phyloP scores from a whole-genome alignment of 371 early-diverging fungal species.

The Coemansia sp. region DNA sequence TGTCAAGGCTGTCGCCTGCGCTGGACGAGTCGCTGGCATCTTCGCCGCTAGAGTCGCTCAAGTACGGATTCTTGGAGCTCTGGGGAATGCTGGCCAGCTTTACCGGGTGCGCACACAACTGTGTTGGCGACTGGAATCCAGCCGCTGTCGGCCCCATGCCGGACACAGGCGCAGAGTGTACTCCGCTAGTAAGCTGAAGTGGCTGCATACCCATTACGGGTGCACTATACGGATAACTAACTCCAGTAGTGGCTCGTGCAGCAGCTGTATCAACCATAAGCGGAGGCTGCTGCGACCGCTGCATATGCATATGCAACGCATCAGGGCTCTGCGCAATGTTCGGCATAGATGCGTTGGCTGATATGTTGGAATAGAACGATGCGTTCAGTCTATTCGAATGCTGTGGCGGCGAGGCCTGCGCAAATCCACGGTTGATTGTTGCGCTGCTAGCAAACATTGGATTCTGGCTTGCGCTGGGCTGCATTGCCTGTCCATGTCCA shows the following conservation, averaged over 20 bases:
- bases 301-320: slow-evolving; percentile 7
- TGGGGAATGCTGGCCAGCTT: slow-evolving; percentile 28
- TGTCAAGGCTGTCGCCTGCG: slow-evolving; percentile 10
- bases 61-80: slow-evolving; percentile 33
- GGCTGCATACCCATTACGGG: not conserved
- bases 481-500: not conserved
- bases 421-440: slow-evolving; percentile 20
- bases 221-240: not conserved
- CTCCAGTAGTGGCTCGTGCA: not conserved
- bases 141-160: no score
- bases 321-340: slow-evolving; percentile 26
- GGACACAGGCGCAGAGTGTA: not conserved
- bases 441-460: slow-evolving; percentile 18
- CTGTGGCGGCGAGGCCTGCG: slow-evolving; percentile 4
- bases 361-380: slow-evolving; percentile 1
- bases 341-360: slow-evolving; percentile 40
- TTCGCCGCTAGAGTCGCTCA: slow-evolving; percentile 37
- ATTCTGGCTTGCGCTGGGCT: not conserved
- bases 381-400: not conserved
- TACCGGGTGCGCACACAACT: slow-evolving; percentile 31
- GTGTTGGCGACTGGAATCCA: not conserved
- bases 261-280: slow-evolving; percentile 11
- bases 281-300: slow-evolving; percentile 1
- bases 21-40: slow-evolving; percentile 3
- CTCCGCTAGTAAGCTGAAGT: not conserved